Conservation (phyloP, 352 stramenopile species). For the Globisporangium alternatum region DNA sequence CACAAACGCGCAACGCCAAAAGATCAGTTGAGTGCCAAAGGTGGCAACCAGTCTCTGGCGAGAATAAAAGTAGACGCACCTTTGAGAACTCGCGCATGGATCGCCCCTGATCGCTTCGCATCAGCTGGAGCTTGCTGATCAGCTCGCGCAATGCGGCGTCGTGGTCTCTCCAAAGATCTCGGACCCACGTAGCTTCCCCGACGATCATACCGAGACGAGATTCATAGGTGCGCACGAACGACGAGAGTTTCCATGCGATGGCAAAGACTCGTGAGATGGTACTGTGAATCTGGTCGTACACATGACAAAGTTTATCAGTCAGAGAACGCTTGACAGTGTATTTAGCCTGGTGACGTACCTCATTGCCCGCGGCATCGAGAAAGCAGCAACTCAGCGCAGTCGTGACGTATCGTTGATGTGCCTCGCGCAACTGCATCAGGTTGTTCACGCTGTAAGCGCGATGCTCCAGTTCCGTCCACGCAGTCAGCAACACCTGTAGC, state of each 20-base stretch:
- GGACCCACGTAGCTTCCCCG: conserved; percentile 1
- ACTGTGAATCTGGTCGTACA: conserved; percentile 24
- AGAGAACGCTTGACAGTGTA: not conserved
- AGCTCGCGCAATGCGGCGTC: conserved; percentile 23
- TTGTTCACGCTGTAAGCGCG: conserved; percentile 19
- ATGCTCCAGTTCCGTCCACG: conserved; percentile 33
- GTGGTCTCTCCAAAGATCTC: conserved; percentile 25
- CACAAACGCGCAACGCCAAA: not conserved
- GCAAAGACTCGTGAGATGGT: conserved; percentile 24
- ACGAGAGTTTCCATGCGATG: conserved; percentile 31
- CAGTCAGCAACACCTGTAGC: conserved; percentile 35
- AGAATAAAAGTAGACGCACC: conserved; percentile 22
- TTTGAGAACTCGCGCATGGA: conserved; percentile 38
- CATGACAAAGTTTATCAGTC: not conserved
- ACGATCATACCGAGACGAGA: conserved; percentile 4
- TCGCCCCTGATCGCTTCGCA: conserved; percentile 22
- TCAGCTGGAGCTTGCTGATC: conserved; percentile 24
- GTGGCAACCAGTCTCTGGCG: not conserved
- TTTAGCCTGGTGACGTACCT: conserved; percentile 17
- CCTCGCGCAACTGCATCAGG: conserved; percentile 27
- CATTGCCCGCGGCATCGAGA: conserved; percentile 23
- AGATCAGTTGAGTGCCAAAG: conserved; percentile 12
- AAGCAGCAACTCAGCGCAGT: conserved; percentile 38
- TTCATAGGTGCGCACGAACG: conserved; percentile 22
- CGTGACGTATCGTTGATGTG: conserved; percentile 37